Conservation (phyloP, 1,284 basidiomycete genomes). For the Melampsora americana region DNA sequence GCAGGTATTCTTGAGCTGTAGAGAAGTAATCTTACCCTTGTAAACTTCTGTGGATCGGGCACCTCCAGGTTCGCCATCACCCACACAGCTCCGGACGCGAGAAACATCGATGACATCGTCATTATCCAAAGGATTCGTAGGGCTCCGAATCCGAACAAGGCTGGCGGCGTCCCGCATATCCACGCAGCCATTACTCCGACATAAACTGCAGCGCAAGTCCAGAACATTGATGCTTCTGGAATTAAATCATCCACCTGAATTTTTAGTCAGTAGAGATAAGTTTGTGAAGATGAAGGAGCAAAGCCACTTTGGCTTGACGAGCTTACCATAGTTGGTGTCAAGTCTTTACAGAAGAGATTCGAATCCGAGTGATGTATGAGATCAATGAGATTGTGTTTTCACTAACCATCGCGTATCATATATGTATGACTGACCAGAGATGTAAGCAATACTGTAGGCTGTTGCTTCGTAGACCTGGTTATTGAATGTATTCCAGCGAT, state of each 20-base stretch:
- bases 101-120: background rate
- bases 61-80: constrained; percentile 3
- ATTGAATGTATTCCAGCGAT: constrained; percentile 1
- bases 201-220: constrained; percentile 6
- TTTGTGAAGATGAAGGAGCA: background rate
- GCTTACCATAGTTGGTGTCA: constrained; percentile 39
- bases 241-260: constrained; percentile 8
- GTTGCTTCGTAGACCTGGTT: constrained; percentile 11
- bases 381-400: background rate
- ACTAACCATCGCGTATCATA: too few species aligned
- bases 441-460: background rate
- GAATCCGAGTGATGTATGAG: background rate
- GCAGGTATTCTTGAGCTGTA: background rate
- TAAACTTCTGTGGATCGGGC: constrained; percentile 5
- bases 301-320: background rate
- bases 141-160: background rate
- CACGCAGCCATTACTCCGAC: background rate
- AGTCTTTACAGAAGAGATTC: constrained; percentile 1
- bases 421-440: background rate
- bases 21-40: background rate
- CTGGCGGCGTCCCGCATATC: background rate
- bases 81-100: background rate
- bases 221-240: background rate
- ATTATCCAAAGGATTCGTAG: background rate
- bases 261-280: background rate